Evolutionary conservation across 1,284 basidiomycete species (phyloP), one percentile per base, ranked within the genome.

Genomic region (Trametes polyzona): DNA sequence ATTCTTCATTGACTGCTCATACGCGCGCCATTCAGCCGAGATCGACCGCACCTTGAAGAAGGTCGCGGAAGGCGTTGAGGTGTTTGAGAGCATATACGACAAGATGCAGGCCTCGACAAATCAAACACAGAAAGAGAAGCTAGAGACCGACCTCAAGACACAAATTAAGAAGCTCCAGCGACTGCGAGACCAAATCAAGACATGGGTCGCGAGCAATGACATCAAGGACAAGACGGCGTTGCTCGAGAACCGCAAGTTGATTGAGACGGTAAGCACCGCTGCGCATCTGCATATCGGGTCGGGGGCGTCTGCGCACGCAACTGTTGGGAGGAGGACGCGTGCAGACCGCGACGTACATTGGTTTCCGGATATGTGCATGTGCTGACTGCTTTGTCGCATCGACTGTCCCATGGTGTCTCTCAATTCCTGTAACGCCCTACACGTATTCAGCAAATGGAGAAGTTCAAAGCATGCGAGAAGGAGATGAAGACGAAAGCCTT

Each of bases 401-500:
- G 39, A 36, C 50, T 39, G 43, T 61, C 43, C 33, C 35, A 36
- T 53, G 55, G 49, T 59, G 47, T 47, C 24, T 47, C 21, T 41
- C 58, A 47, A 51, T 32, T 57, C 53, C 55, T 56, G 53, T 57
- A 61, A 59, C 52, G 39, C 52, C 23, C 30, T 49, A 54, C 52
- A 52, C 58, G 57, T 59, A 46, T 41, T 47, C 52, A 98, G 96
- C 97, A 99, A 97, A 99, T 99, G 97, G 97, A 99, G 79, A 95
- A 94, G 71, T 99, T 99, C 86, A 99, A 99, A 71, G 96, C 96
- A 23, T 94, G 95, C 76, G 97, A 99, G 79, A 99, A 99, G 80
- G 97, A 99, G 77, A 98, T 99, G 95, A 99, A 99, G 84, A 99
- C 97, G 61, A 99, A 99, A 74, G 97, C 97, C 0, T 99, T 99